These are phyloP conservation scores for Penicillium taxi DNA, from an alignment of 495 filamentous ascomycete species.

Conservation along the genomic window DNA sequence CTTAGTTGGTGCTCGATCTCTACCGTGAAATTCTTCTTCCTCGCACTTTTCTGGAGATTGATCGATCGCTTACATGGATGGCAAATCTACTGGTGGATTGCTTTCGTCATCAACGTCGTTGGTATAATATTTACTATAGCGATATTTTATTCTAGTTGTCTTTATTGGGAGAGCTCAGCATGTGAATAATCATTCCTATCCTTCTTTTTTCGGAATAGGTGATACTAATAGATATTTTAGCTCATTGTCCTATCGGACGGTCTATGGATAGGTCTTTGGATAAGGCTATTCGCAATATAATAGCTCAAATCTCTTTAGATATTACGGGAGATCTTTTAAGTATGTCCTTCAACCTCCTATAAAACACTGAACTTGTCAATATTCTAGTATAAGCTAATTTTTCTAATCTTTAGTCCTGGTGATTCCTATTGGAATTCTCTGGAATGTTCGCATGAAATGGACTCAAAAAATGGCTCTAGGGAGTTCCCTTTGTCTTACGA, in stretches of 20 bases:
- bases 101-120: not conserved
- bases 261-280: no score
- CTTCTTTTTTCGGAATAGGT: not conserved
- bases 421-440: not conserved
- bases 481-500: not conserved
- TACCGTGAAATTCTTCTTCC: conserved; percentile 1
- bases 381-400: not conserved
- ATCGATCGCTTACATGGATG: not conserved
- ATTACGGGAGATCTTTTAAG: not conserved
- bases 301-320: not conserved
- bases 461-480: not conserved
- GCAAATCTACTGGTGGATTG: conserved; percentile 2
- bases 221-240: not conserved
- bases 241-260: not conserved
- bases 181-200: not conserved
- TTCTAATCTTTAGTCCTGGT: not conserved
- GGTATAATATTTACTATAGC: not conserved
- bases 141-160: conserved; percentile 1
- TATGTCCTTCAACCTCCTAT: not conserved
- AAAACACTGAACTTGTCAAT: not conserved
- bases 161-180: not conserved
- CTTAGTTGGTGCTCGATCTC: not conserved
- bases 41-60: not conserved
- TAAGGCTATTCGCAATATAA: no score
- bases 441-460: not conserved